Base-by-base conservation (phyloP, 108 stramenopile genomes). In the Fragilariopsis cylindrus region DNA sequence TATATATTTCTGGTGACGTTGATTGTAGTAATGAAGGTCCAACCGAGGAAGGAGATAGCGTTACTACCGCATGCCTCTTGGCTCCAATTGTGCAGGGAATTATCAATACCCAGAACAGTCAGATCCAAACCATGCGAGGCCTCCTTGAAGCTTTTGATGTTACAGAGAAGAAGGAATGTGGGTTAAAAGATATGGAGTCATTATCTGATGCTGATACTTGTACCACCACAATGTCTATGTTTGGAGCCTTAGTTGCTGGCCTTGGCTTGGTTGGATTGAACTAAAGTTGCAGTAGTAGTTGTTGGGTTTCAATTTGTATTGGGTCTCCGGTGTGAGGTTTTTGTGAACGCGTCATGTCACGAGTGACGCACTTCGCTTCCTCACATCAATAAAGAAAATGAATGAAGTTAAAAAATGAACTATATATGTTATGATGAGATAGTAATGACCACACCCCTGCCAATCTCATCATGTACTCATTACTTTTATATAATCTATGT, bases 41-140 rank as follows among this genome's bases (percentile, higher is more conserved):
- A 70, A 19, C 15, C 53, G 72, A 78, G 65, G 72, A 80, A 60
- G 78, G 64, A 45, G 21, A 30, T 30, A 18, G 18, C 18, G 58
- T 60, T 18, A n/a, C 12, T 55, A 72, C 66, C 18, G 80, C 81
- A 19, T 90, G 90, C 49, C 50, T 78, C 48, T 73, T 91, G 81
- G 71, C 76, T n/a, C 53, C 62, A 7, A 73, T 96, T 12, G 63
- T 94, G 12, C 73, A 84, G 6, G 76, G 69, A 1, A 94, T 96
- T 63, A 71, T 94, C 66, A 87, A 88, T 64, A 69, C 58, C 5
- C 96, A 96, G 73, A 96, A 94, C 71, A 66, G 57, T 21, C 93
- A 96, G 79, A 92, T 96, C 66, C 92, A 93, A 68, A 67, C 67
- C 40, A 94, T 96, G 93, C 75, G 83, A 56, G 74, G 76, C 19